Evolutionary conservation across 2,329 filamentous ascomycete species (phyloP).

Genomic region (Pestalotiopsis sp.): DNA sequence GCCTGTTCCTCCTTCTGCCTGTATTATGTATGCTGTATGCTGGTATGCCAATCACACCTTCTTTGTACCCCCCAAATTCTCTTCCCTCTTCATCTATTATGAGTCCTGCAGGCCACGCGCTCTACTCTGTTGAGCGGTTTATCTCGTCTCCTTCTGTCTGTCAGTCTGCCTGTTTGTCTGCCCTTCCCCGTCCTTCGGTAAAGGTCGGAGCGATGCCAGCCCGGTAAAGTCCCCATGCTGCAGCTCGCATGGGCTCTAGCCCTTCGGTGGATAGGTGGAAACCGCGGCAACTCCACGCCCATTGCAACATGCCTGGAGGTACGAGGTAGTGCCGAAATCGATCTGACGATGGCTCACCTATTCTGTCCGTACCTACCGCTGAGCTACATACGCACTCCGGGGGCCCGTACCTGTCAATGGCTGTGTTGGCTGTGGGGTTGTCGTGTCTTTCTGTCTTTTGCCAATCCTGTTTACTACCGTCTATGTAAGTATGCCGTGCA

Average conservation of each 20-base stretch:
- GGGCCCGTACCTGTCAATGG: neutral
- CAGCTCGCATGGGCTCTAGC: constrained; percentile 9
- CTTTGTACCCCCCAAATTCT: neutral
- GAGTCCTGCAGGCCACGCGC: neutral
- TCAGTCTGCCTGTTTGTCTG: neutral
- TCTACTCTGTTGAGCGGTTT: constrained; percentile 8
- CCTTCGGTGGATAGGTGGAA: constrained; percentile 13
- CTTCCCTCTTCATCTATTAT: neutral
- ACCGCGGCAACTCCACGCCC: constrained; percentile 11
- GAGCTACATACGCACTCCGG: neutral
- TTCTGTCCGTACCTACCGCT: neutral
- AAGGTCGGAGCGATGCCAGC: constrained; percentile 11
- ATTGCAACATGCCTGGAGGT: constrained; percentile 4
- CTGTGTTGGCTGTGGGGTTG: neutral
- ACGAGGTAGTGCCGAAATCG: constrained; percentile 8
- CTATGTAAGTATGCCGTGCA: neutral
- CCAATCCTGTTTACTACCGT: neutral
- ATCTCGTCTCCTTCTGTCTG: no score
- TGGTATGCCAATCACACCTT: neutral
- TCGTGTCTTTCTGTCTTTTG: neutral
- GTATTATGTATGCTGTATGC: neutral
- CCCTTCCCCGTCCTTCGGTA: neutral
- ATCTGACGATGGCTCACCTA: constrained; percentile 5
- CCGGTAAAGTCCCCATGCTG: neutral
- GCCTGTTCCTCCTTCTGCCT: neutral